Base-by-base conservation (phyloP, 2,329 filamentous ascomycete genomes). In the Calonectria hawksworthii region DNA sequence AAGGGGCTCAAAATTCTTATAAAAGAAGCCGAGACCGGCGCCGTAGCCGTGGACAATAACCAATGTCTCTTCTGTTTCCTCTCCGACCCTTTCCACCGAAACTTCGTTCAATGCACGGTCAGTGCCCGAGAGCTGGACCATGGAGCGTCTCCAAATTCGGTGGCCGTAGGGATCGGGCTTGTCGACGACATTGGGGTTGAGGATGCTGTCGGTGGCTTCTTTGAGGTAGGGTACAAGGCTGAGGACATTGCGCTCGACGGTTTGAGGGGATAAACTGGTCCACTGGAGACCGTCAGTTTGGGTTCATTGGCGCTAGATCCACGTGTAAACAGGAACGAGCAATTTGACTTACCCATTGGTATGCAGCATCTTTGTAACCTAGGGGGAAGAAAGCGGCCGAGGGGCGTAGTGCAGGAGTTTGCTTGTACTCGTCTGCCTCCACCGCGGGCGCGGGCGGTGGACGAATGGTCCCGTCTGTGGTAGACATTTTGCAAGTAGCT, bases 21-120 rank as follows among this genome's bases (percentile, higher is more conserved):
- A 99, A 89, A 98, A 99, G 86, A 99, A 99, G 28, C 96, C 97
- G 0, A 99, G 90, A 0, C 97, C 97, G 2, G 97, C 97, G 61
- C 97, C 97, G 84, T 99, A 99, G 75, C 97, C 97, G 83, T 99
- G 97, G 6, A 99, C 88, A 92, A 99, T 98, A 56, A 99, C 96
- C 21, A 99, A 89, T 54, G 95, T 97, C 82, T 99, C 93, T 61
- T 98, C 93, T 0, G 92, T 91, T 6, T 93, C 86, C 83, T 98
- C 96, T 44, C 93, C 95, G 1, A 95, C 87, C 65, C 96, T 90
- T 86, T 98, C 95, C 2, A 99, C 92, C 1, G 94, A 96, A 84
- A 98, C 97, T 83, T 99, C 97, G 83, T 99, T 99, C 76, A 99
- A 85, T 3, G 93, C 94, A 65, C 97, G 92, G 83, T 98, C 92